Conservation (phyloP, 208 protist species). For the Entamoeba invadens region DNA sequence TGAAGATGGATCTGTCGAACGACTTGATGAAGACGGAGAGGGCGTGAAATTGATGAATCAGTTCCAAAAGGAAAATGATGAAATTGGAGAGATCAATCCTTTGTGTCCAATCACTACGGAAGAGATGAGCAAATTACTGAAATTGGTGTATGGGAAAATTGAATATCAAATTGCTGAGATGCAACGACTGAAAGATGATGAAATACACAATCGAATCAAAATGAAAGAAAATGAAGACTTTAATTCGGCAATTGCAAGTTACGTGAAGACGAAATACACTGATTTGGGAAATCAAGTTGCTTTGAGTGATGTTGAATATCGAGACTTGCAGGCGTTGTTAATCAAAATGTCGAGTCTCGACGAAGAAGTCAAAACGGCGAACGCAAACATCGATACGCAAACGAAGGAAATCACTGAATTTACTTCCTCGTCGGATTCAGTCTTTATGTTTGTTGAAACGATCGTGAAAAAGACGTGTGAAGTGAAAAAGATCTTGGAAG, state of each 20-base stretch:
- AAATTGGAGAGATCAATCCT: background rate
- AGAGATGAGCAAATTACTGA: background rate
- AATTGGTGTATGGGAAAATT: background rate
- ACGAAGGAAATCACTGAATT: background rate
- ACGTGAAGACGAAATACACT: background rate
- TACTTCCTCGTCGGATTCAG: background rate
- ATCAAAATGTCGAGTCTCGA: background rate
- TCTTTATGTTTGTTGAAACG: background rate
- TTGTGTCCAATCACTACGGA: background rate
- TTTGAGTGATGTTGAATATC: background rate
- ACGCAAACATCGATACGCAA: background rate
- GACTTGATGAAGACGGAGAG: too few species aligned
- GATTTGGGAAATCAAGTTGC: background rate
- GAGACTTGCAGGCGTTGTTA: background rate
- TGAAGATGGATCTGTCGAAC: too few species aligned
- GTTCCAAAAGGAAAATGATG: background rate
- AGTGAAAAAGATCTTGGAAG: background rate
- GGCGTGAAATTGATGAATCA: background rate
- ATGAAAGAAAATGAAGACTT: background rate
- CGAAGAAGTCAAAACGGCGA: background rate
- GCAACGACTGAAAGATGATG: background rate
- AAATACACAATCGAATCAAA: background rate
- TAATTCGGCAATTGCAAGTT: background rate
- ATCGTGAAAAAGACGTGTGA: background rate
- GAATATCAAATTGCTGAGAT: background rate